phyloP scores from a whole-genome alignment of 2,329 filamentous ascomycete species.

The Penicillium sp. region DNA sequence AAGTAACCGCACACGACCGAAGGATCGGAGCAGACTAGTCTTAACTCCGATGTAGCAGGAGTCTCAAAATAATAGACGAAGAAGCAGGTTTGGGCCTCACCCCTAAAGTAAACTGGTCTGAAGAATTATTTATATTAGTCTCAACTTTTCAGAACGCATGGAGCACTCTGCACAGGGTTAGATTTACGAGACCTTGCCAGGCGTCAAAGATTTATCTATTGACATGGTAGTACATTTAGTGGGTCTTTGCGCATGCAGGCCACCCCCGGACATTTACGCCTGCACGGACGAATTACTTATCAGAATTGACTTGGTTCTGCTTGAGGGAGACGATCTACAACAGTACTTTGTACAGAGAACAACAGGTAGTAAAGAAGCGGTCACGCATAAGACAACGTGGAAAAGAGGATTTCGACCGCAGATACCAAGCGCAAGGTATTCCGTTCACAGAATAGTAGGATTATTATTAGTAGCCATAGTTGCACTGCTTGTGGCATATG shows the following conservation, averaged over 20 bases:
- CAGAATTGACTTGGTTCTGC: not conserved
- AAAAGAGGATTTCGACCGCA: not conserved
- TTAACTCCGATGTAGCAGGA: not conserved
- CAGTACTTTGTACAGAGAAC: not conserved
- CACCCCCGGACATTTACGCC: constrained; percentile 3
- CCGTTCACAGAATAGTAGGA: not conserved
- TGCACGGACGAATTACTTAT: constrained; percentile 4
- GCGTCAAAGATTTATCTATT: constrained; percentile 2
- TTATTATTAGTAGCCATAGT: not conserved
- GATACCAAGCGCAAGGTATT: not conserved
- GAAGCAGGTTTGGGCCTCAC: not conserved
- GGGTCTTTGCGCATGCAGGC: constrained; percentile 11
- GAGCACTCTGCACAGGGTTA: not conserved
- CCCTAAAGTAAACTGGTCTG: not conserved
- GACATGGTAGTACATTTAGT: constrained; percentile 4
- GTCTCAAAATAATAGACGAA: not conserved
- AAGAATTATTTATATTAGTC: not conserved
- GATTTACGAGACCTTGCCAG: not conserved
- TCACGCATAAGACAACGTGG: constrained; percentile 1
- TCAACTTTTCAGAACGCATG: not conserved
- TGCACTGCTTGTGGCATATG: not conserved
- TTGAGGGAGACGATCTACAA: not conserved
- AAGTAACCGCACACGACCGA: not conserved
- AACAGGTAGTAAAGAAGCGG: not conserved
- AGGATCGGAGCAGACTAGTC: not conserved